Percentiles rank a stretch among this genome's conserved stretches.
Evolutionary conservation across 1,284 basidiomycete genomes (phyloP).

Genomic region (Trametes polyzona): DNA sequence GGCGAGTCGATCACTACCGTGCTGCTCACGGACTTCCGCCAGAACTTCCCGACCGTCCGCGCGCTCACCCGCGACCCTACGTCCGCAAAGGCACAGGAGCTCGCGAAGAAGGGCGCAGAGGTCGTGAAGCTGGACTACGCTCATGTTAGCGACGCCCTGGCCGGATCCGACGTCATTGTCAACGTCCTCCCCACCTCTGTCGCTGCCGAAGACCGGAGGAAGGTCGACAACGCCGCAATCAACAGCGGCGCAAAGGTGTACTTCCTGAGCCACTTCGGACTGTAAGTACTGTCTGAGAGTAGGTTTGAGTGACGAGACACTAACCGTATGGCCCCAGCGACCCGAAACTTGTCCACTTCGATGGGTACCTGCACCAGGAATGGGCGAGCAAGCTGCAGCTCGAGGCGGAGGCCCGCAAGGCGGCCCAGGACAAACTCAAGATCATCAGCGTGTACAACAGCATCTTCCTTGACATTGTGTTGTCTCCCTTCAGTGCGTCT

Average conservation of each 20-base stretch:
- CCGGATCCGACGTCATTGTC: constrained; percentile 31
- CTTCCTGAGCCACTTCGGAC: constrained; percentile 35
- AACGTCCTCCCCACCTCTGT: constrained; percentile 19
- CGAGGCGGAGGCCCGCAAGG: constrained; percentile 17
- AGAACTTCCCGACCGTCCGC: constrained; percentile 29
- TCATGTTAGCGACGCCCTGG: constrained; percentile 20
- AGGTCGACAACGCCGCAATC: constrained; percentile 25
- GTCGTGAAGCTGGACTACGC: constrained; percentile 16
- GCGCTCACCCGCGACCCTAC: constrained; percentile 28
- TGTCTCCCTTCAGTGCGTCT: neutral
- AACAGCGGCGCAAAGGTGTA: constrained; percentile 29
- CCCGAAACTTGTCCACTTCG: constrained; percentile 29
- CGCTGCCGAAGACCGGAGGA: constrained; percentile 19
- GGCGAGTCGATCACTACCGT: neutral
- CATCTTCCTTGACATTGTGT: constrained; percentile 30
- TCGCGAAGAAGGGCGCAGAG: constrained; percentile 30
- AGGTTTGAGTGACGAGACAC: neutral
- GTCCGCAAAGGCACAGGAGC: constrained; percentile 23
- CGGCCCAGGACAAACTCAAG: constrained; percentile 27
- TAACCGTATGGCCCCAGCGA: constrained; percentile 21
- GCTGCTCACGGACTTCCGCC: constrained; percentile 29
- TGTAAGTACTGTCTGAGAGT: constrained; percentile 2
- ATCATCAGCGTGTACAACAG: constrained; percentile 31
- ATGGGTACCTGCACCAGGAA: constrained; percentile 24
- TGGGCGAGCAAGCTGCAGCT: constrained; percentile 31